Base-by-base conservation (phyloP, 1,284 basidiomycete genomes). In the Marasmius sp. region DNA sequence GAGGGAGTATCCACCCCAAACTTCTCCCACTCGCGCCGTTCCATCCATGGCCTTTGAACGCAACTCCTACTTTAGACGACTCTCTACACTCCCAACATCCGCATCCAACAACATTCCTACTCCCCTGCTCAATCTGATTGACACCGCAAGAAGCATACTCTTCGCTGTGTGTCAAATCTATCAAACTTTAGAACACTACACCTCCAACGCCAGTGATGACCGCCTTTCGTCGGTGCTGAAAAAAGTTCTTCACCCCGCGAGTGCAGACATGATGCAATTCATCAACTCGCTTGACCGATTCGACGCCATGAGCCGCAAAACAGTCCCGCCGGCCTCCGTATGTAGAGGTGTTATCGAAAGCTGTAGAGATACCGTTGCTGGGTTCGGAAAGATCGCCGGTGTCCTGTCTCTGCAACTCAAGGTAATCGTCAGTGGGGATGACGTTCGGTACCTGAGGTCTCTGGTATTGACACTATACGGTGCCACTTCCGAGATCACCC, bases 101-200 rank as follows among this genome's bases (percentile, higher is more conserved):
- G 84, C 90, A 38, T 83, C 87, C 27, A 88, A 87, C 65, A 82
- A 88, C 14, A 84, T 97, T 10, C 93, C 96, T 0, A 78, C 83
- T 8, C 80, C 91, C 9, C 79, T 98, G 16, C 79, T 91, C 33
- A 83, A 83, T 49, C 84, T 97, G 38, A 84, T 97, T 57, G 95
- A 99, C 70, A 91, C 92, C 6, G 89, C 94, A 52, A 90, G 97
- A 34, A 95, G 94, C 12, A 88, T 99, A 51, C 84, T 98, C 20
- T 99, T 98, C 72, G 92, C 95, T 1, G 82, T 97, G 60, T 94
- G 93, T 36, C 96, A 98, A 75, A 87, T 98, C 36, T 93, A 98
- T 71, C 88, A 94, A 64, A 90, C 94, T 0, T 79, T 99, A 33
- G 88, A 93, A 61, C 93, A 97, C 69, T 97, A 97, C 75, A 90